Percentiles rank a stretch among this genome's conserved stretches.
Conservation (phyloP, 805 yeast genomes). For the Saccharomycopsis javanensis region DNA sequence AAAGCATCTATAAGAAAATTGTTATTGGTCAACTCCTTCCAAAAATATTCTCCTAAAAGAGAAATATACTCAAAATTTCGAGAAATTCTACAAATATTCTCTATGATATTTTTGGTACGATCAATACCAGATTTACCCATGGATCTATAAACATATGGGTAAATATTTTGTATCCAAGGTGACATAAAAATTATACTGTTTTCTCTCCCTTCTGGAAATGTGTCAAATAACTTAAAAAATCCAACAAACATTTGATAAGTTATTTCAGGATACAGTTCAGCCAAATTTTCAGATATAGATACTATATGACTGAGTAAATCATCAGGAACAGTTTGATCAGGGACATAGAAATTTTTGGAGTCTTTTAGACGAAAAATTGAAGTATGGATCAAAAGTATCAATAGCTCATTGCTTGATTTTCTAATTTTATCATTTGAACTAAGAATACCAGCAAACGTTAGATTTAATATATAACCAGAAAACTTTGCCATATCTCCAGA, state of each 20-base stretch:
- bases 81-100: conserved; percentile 40
- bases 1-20: conserved; percentile 35
- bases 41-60: conserved; percentile 35
- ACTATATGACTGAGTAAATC: conserved; percentile 43
- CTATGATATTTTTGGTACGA: conserved; percentile 37
- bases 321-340: conserved; percentile 33
- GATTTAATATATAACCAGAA: conserved; percentile 11
- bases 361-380: background rate
- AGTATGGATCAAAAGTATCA: background rate
- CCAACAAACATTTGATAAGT: conserved; percentile 40
- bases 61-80: conserved; percentile 30
- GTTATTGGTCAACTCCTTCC: conserved; percentile 41
- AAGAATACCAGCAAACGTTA: conserved; percentile 10
- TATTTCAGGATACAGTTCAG: conserved; percentile 37
- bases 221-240: conserved; percentile 28
- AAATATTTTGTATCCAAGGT: conserved; percentile 47
- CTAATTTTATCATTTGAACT: conserved; percentile 25
- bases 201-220: background rate
- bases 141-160: conserved; percentile 34
- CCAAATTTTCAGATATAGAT: conserved; percentile 36
- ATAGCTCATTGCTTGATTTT: conserved; percentile 9
- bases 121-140: conserved; percentile 30
- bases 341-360: conserved; percentile 24
- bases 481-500: conserved; percentile 1
- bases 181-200: conserved; percentile 32